Percentiles rank a stretch among this genome's conserved stretches.
phyloP scores from a whole-genome alignment of 1,284 basidiomycete species.

The Coniophora puteana region DNA sequence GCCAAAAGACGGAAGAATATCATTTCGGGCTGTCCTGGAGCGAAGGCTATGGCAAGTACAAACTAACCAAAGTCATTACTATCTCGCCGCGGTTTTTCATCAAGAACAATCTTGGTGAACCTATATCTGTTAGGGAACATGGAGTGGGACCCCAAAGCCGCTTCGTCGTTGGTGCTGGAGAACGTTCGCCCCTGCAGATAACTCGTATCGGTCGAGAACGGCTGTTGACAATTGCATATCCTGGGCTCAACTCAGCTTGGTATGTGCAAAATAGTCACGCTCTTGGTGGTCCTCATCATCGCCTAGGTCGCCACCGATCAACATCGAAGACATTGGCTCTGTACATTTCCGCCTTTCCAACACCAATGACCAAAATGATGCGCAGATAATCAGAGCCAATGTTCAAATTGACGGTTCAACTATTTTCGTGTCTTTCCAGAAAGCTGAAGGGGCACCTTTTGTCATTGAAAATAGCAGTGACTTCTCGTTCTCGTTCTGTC shows the following conservation, averaged over 20 bases:
- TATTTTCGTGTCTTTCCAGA: conserved; percentile 80
- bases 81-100: conserved; percentile 90
- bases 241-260: conserved; percentile 86
- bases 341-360: conserved; percentile 71
- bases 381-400: conserved; percentile 78
- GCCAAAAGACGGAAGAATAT: conserved; percentile 72
- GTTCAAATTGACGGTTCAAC: conserved; percentile 85
- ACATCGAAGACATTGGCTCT: conserved; percentile 87
- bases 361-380: conserved; percentile 34
- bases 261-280: conserved; percentile 27
- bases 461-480: conserved; percentile 89
- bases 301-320: conserved; percentile 89
- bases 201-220: conserved; percentile 67
- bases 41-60: conserved; percentile 95
- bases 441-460: conserved; percentile 87
- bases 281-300: conserved; percentile 6
- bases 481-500: conserved; percentile 67
- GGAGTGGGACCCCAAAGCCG: conserved; percentile 69
- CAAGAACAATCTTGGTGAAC: conserved; percentile 73
- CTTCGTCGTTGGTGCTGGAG: conserved; percentile 63
- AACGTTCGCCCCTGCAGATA: conserved; percentile 70
- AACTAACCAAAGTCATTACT: conserved; percentile 93
- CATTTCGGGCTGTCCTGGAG: conserved; percentile 91
- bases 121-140: conserved; percentile 85
- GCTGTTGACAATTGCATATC: conserved; percentile 80